Conservation (phyloP, 2,329 filamentous ascomycete genomes). For the Metarhizium guizhouense region DNA sequence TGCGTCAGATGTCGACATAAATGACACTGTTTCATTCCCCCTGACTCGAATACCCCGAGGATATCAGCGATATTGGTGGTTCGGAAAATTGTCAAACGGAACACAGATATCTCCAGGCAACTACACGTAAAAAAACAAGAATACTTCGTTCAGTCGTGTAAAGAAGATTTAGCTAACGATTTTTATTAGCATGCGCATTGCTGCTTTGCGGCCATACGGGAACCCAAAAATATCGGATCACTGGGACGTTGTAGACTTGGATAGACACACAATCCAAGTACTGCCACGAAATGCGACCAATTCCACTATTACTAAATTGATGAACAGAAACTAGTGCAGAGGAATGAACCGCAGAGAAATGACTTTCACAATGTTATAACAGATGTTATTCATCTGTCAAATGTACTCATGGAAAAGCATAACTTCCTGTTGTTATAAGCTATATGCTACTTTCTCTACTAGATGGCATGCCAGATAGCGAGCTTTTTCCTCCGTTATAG, state of each 20-base stretch:
- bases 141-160: neutral
- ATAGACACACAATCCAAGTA: slow-evolving; percentile 22
- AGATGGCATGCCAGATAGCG: neutral
- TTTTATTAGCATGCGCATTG: slow-evolving; percentile 28
- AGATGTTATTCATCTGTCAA: neutral
- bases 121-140: slow-evolving; percentile 24
- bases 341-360: neutral
- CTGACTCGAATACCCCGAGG: slow-evolving; percentile 23
- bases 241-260: slow-evolving; percentile 29
- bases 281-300: slow-evolving; percentile 21
- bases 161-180: neutral
- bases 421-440: neutral
- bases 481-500: neutral
- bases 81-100: slow-evolving; percentile 32
- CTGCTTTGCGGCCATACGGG: slow-evolving; percentile 31
- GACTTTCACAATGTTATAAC: neutral
- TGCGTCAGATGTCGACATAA: slow-evolving; percentile 15
- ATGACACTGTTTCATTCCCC: slow-evolving; percentile 29
- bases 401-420: neutral
- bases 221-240: slow-evolving; percentile 30
- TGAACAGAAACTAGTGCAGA: neutral
- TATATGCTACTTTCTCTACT: neutral
- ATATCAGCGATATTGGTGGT: slow-evolving; percentile 29
- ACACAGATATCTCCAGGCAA: slow-evolving; percentile 29
- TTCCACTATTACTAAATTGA: slow-evolving; percentile 8